phyloP scores from a whole-genome alignment of 2,329 filamentous ascomycete species.

The Dothistroma pini region DNA sequence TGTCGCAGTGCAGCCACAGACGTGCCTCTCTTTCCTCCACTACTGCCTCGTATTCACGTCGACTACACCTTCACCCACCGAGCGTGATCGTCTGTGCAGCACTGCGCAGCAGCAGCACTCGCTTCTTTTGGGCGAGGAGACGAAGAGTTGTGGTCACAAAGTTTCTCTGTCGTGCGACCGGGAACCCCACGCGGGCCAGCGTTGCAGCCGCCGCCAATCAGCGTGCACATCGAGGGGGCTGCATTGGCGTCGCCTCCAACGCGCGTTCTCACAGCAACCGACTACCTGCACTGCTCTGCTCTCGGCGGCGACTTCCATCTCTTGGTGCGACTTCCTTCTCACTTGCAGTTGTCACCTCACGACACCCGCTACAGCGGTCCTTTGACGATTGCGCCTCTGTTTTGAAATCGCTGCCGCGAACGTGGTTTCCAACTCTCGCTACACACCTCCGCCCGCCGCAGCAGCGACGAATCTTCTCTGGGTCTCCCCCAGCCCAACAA shows the following conservation, averaged over 20 bases:
- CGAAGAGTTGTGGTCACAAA: neutral
- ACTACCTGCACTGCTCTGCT: neutral
- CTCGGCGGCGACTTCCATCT: conserved; percentile 5
- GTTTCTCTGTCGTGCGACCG: neutral
- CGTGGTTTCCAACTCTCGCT: conserved; percentile 6
- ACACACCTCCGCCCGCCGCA: neutral
- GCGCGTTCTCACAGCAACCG: conserved; percentile 34
- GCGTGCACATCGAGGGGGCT: conserved; percentile 19
- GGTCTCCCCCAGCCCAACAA: conserved; percentile 1
- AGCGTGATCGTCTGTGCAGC: neutral
- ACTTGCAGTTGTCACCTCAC: conserved; percentile 5
- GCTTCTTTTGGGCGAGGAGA: neutral
- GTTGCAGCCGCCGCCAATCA: conserved; percentile 28
- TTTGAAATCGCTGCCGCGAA: neutral
- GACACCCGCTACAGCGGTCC: neutral
- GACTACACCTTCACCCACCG: neutral
- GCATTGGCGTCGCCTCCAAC: conserved; percentile 27
- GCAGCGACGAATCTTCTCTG: conserved; percentile 1
- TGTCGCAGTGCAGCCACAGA: conserved; percentile 11
- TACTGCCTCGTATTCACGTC: conserved; percentile 12
- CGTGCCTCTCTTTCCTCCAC: conserved; percentile 15
- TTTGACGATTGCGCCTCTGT: conserved; percentile 4
- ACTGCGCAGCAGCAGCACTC: too few relatives aligned
- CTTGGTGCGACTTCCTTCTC: too few relatives aligned
- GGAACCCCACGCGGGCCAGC: neutral